Evolutionary conservation across 2,329 filamentous ascomycete genomes (phyloP).

Genomic region (Aureobasidium mangrovei): DNA sequence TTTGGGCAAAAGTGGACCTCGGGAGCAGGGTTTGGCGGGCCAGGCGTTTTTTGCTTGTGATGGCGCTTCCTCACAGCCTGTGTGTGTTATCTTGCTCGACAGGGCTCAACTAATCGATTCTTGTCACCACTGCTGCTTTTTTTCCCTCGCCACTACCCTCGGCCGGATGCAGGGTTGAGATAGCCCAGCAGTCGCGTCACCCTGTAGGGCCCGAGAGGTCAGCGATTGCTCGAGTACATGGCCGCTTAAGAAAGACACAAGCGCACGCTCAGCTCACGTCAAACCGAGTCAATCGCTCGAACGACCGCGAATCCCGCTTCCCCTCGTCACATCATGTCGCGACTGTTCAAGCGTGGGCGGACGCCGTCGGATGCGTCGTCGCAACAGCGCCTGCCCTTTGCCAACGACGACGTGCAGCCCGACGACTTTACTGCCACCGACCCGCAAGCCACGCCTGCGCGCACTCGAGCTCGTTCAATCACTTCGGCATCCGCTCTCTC

Average conservation of each 20-base stretch:
- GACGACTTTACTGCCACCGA: slow-evolving; percentile 8
- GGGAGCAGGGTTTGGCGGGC: slow-evolving; percentile 1
- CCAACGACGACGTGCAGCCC: slow-evolving; percentile 17
- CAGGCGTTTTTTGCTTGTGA: slow-evolving; percentile 7
- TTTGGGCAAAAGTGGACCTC: slow-evolving; percentile 4
- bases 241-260: background rate
- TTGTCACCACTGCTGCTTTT: background rate
- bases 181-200: too few species aligned
- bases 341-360: slow-evolving; percentile 14
- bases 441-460: slow-evolving; percentile 8
- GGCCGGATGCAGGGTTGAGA: too few species aligned
- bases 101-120: slow-evolving; percentile 7
- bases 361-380: slow-evolving; percentile 16
- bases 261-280: background rate
- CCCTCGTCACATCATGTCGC: slow-evolving; percentile 11
- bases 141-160: background rate
- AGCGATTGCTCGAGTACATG: background rate
- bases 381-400: slow-evolving; percentile 17
- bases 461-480: slow-evolving; percentile 15
- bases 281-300: background rate
- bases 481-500: slow-evolving; percentile 20
- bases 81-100: slow-evolving; percentile 3
- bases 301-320: background rate
- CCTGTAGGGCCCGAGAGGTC: too few species aligned
- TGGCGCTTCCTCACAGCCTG: background rate